A percentile compares a stretch with the other conserved stretches of the same genome.
These are phyloP conservation scores for Lanzia echinophila DNA, from an alignment of 2,329 filamentous ascomycete species.

Conservation along the genomic window DNA sequence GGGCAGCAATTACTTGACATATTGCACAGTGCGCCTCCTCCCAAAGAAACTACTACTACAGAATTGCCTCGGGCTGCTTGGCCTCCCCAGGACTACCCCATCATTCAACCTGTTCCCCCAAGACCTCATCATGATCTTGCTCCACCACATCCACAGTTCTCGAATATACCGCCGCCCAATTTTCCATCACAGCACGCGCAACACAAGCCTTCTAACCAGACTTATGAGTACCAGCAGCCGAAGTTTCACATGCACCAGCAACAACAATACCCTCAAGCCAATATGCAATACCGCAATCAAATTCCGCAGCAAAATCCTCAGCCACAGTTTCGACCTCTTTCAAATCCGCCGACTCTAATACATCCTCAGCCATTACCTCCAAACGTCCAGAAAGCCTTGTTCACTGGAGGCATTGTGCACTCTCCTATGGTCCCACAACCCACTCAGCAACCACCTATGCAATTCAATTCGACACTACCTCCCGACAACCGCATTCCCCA, in stretches of 20 bases:
- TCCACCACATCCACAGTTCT: conserved; percentile 41
- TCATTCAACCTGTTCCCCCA: conserved; percentile 41
- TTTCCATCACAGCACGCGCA: conserved; percentile 37
- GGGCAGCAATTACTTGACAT: conserved; percentile 49
- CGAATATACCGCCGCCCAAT: conserved; percentile 41
- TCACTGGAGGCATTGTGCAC: conserved; percentile 35
- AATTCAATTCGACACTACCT: conserved; percentile 10
- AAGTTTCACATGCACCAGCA: conserved; percentile 13
- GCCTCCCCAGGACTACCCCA: conserved; percentile 49
- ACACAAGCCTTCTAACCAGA: neutral
- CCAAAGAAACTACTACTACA: conserved; percentile 12
- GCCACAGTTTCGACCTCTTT: conserved; percentile 22
- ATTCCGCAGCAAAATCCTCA: conserved; percentile 12
- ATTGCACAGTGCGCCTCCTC: conserved; percentile 33
- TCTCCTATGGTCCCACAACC: conserved; percentile 28
- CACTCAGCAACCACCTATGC: conserved; percentile 16
- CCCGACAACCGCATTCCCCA: conserved; percentile 18
- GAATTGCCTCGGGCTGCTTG: conserved; percentile 33
- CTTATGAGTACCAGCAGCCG: conserved; percentile 24
- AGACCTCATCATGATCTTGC: conserved; percentile 51
- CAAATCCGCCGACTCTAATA: conserved; percentile 29
- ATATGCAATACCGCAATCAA: conserved; percentile 2
- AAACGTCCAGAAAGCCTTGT: conserved; percentile 47
- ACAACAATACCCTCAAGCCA: neutral
- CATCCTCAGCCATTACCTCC: conserved; percentile 39